These are phyloP conservation scores for Yamagishiella unicocca DNA, from an alignment of 139 green algal genomes.

Conservation along the genomic window DNA sequence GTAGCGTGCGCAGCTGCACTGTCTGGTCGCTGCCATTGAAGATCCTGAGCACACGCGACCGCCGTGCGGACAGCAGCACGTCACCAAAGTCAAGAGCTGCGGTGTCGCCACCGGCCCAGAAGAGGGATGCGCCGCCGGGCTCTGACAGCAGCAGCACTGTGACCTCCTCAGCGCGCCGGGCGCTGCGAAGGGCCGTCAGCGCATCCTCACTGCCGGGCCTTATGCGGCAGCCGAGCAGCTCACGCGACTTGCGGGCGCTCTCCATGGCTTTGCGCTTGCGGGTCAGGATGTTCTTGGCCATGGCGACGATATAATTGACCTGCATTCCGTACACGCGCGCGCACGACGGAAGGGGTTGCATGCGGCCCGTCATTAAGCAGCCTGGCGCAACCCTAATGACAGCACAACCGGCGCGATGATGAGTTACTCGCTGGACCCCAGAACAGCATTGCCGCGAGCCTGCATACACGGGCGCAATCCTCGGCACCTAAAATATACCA, in stretches of 20 bases:
- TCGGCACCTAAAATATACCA: too few relatives aligned
- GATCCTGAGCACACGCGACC: background rate
- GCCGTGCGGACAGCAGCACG: background rate
- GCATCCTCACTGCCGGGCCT: background rate
- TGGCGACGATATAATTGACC: background rate
- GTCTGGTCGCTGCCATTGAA: slow-evolving; percentile 29
- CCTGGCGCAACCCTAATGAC: too few relatives aligned
- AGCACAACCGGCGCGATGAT: too few relatives aligned
- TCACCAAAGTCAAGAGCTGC: slow-evolving; percentile 32
- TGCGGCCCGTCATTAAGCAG: too few relatives aligned
- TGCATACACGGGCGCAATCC: too few relatives aligned
- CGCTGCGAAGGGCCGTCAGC: background rate
- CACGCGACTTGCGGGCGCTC: background rate
- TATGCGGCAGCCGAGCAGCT: slow-evolving; percentile 7
- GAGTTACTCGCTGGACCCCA: too few relatives aligned
- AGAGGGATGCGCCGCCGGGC: background rate
- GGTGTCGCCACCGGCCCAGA: background rate
- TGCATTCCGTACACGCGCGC: background rate
- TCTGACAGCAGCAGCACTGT: slow-evolving; percentile 21
- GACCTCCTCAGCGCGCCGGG: background rate
- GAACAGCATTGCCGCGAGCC: too few relatives aligned
- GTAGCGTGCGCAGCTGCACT: background rate
- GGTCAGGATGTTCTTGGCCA: background rate
- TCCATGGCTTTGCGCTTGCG: background rate
- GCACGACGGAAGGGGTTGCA: too few relatives aligned